phyloP scores from a whole-genome alignment of 495 filamentous ascomycete species.

The Tuber calosporum region DNA sequence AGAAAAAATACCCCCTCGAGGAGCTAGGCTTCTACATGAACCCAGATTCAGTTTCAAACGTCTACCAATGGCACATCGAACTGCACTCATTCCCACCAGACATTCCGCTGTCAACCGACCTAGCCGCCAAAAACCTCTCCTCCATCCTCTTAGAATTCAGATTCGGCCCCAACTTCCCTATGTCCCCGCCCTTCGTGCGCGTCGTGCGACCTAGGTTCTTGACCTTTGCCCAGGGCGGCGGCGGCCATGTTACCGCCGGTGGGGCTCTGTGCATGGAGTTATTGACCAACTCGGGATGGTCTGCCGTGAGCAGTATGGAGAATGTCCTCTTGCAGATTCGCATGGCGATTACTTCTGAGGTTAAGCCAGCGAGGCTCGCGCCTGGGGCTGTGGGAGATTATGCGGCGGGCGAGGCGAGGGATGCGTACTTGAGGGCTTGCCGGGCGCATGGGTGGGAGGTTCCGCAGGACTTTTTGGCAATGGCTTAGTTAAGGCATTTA shows the following conservation, averaged over 20 bases:
- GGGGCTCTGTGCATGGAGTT: slow-evolving; percentile 91
- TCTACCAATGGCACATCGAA: slow-evolving; percentile 92
- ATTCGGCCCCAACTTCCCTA: slow-evolving; percentile 66
- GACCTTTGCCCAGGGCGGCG: slow-evolving; percentile 62
- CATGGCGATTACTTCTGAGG: slow-evolving; percentile 65
- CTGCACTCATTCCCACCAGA: slow-evolving; percentile 69
- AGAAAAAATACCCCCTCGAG: slow-evolving; percentile 55
- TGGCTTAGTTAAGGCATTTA: slow-evolving; percentile 10
- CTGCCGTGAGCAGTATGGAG: slow-evolving; percentile 64
- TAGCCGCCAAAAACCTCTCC: slow-evolving; percentile 53
- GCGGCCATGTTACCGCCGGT: slow-evolving; percentile 81
- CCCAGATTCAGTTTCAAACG: slow-evolving; percentile 52
- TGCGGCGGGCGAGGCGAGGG: slow-evolving; percentile 59
- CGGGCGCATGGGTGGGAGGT: slow-evolving; percentile 58
- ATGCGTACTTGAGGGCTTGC: slow-evolving; percentile 65
- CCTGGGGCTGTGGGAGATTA: slow-evolving; percentile 46
- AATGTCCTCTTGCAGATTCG: slow-evolving; percentile 75
- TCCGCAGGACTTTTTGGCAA: slow-evolving; percentile 45
- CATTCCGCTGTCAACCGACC: slow-evolving; percentile 67
- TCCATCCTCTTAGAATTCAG: slow-evolving; percentile 76
- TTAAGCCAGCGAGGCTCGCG: slow-evolving; percentile 63
- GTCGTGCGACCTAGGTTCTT: slow-evolving; percentile 77
- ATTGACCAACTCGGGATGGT: slow-evolving; percentile 78
- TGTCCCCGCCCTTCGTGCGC: slow-evolving; percentile 76
- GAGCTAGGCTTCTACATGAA: slow-evolving; percentile 79